Evolutionary conservation across 1,284 basidiomycete genomes (phyloP).

Genomic region (Pseudozyma tsukubaensis): DNA sequence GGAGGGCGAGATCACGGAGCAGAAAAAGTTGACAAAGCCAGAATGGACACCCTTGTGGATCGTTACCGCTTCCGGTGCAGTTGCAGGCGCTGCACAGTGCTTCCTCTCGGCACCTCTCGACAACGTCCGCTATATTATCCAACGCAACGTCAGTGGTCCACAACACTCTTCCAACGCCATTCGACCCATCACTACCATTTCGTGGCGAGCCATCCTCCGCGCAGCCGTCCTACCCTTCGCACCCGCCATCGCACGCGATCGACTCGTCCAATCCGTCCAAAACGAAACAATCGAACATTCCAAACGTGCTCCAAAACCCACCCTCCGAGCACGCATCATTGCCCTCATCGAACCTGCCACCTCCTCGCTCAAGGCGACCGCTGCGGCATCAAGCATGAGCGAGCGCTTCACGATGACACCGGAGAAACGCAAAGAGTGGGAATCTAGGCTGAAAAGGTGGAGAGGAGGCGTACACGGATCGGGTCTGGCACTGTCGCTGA

Average conservation of each 20-base stretch:
- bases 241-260: slow-evolving; percentile 43
- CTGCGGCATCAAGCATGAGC: slow-evolving; percentile 2
- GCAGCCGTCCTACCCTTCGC: slow-evolving; percentile 67
- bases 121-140: slow-evolving; percentile 69
- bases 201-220: slow-evolving; percentile 62
- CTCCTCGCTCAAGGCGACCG: slow-evolving; percentile 11
- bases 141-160: slow-evolving; percentile 40
- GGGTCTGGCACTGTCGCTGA: slow-evolving; percentile 65
- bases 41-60: slow-evolving; percentile 60
- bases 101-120: slow-evolving; percentile 70
- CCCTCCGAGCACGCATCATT: slow-evolving; percentile 20
- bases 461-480: slow-evolving; percentile 63
- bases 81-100: slow-evolving; percentile 70
- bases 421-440: slow-evolving; percentile 62
- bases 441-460: slow-evolving; percentile 54
- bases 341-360: slow-evolving; percentile 34
- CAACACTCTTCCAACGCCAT: slow-evolving; percentile 3
- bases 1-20: background rate
- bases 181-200: slow-evolving; percentile 34
- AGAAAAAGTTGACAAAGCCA: slow-evolving; percentile 8
- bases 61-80: slow-evolving; percentile 63
- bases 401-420: slow-evolving; percentile 35
- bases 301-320: slow-evolving; percentile 23
- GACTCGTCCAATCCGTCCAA: slow-evolving; percentile 51
- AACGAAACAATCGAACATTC: slow-evolving; percentile 44